A percentile compares a stretch with the other conserved stretches of the same genome.
Conservation (phyloP, 345 rosid genomes). For the Brassica nigra region DNA sequence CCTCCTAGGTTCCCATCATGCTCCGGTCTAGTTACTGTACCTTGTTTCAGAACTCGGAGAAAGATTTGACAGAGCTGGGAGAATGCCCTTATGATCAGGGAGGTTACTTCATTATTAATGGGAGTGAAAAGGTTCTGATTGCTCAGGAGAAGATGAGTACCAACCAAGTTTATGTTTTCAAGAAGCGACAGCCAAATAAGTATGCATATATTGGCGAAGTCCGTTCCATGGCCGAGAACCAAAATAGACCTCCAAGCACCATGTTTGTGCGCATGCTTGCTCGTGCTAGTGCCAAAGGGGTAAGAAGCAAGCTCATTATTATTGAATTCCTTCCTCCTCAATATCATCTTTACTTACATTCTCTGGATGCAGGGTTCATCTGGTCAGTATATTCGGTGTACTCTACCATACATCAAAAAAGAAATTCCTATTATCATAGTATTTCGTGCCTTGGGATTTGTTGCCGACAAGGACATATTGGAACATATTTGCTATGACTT, state of each 20-base stretch:
- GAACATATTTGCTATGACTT: constrained; percentile 96
- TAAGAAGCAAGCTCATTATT: constrained; percentile 42
- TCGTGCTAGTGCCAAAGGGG: constrained; percentile 58
- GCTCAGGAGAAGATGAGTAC: constrained; percentile 99
- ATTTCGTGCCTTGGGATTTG: constrained; percentile 95
- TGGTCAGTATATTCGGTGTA: constrained; percentile 92
- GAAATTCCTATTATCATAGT: constrained; percentile 98
- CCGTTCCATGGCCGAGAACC: constrained; percentile 96
- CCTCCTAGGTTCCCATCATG: constrained; percentile 89
- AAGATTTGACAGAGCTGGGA: constrained; percentile 97
- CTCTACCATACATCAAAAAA: constrained; percentile 93
- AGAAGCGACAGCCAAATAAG: constrained; percentile 96
- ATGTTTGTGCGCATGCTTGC: constrained; percentile 99
- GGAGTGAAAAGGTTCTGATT: constrained; percentile 97
- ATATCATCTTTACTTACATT: too few species aligned
- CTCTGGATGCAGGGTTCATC: constrained; percentile 77
- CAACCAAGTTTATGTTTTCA: constrained; percentile 93
- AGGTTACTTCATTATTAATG: constrained; percentile 94
- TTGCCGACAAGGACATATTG: constrained; percentile 91
- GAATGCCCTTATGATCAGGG: constrained; percentile 99
- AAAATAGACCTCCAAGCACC: constrained; percentile 93
- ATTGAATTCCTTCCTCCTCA: too few species aligned
- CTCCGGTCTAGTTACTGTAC: constrained; percentile 96
- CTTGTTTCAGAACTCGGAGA: constrained; percentile 87
- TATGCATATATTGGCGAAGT: constrained; percentile 90